Base-by-base conservation (phyloP, 176 grass and related monocot species). In the Ensete glaucum region DNA sequence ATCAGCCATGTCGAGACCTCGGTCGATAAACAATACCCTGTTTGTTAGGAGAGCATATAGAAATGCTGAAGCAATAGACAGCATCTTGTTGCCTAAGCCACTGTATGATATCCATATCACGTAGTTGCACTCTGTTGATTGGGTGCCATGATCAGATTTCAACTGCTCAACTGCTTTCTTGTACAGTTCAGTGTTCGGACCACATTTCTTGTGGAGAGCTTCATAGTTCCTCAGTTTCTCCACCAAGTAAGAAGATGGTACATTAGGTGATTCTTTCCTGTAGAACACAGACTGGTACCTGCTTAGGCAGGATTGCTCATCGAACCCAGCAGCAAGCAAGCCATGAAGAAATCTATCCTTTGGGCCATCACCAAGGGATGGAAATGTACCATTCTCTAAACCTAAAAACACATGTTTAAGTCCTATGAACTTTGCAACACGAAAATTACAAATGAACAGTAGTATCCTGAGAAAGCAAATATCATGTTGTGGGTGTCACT, bases 71-170 rank as follows among this genome's bases (percentile, higher is more conserved):
- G 84, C 81, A 56, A 78, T 20, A 53, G 80, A 78, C 34, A 92
- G 64, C 64, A 96, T 86, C 69, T 87, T 79, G 78, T 96, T 96
- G 34, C 89, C 87, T 9, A 96, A 82, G 29, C 92, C 92, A 3
- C 80, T 82, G 68, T 80, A 88, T 66, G 76, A 75, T 15, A 92
- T 84, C 78, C 81, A 82, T 0, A 92, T 83, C 9, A 96, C 65
- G 73, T 96, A 96, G n/a, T 85, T 86, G 83, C 92, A 96, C 24
- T 85, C 75, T 51, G 74, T 62, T 19, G 66, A 50, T 50, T 54
- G 29, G 24, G 0, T 22, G 11, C 54, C 76, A 29, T 72, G 71
- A 76, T 69, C 86, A 69, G 82, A 60, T 29, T 72, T 78, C 25
- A 92, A 71, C 68, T 63, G 77, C n/a, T 82, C 21, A 10, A 87